These are phyloP conservation scores for Fomitiporia mediterranea DNA, from an alignment of 1,284 basidiomycete genomes.

Conservation along the genomic window DNA sequence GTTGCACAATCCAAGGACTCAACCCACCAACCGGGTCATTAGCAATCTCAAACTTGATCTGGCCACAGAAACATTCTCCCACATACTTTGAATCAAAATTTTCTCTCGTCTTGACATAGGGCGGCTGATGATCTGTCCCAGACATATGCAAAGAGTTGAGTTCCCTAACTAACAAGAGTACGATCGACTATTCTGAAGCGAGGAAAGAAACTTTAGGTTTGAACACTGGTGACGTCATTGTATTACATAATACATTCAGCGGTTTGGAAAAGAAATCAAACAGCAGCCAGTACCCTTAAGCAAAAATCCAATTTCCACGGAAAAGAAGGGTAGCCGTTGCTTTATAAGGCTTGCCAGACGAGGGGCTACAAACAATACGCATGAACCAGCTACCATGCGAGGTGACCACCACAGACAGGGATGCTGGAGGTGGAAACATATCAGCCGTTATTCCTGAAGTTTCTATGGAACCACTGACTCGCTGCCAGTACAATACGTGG, in stretches of 20 bases:
- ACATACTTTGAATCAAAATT: constrained; percentile 4
- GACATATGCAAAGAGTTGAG: not conserved
- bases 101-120: constrained; percentile 4
- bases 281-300: too few relatives aligned
- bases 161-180: too few relatives aligned
- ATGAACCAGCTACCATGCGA: constrained; percentile 47
- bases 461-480: constrained; percentile 48
- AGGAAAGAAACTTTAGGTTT: too few relatives aligned
- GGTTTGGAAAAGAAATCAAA: too few relatives aligned
- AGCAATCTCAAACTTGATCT: constrained; percentile 10
- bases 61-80: constrained; percentile 14
- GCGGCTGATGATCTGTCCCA: not conserved
- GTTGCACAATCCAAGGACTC: not conserved
- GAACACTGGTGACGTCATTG: too few relatives aligned
- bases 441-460: not conserved
- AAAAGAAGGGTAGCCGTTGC: not conserved
- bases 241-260: too few relatives aligned
- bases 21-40: constrained; percentile 15
- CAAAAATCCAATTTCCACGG: too few relatives aligned
- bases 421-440: constrained; percentile 42
- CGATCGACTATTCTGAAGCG: too few relatives aligned
- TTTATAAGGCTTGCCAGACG: too few relatives aligned
- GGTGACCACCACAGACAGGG: constrained; percentile 65
- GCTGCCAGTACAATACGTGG: constrained; percentile 69
- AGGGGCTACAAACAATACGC: too few relatives aligned